Conservation (phyloP, 2,329 filamentous ascomycete genomes). For the Botrytis sinoallii region DNA sequence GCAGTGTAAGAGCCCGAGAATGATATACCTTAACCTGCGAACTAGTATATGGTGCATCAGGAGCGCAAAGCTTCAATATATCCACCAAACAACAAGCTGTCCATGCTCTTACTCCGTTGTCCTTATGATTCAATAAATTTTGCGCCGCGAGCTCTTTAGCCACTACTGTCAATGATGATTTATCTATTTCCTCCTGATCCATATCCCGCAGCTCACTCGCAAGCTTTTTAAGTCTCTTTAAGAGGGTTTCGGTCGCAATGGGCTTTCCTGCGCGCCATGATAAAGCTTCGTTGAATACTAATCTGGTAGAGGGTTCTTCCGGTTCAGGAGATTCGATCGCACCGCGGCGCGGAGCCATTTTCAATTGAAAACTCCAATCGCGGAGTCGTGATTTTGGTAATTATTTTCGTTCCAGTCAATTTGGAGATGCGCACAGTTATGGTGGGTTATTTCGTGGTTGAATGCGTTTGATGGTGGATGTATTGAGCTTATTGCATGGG, state of each 20-base stretch:
- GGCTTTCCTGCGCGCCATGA: conserved; percentile 90
- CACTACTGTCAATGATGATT: conserved; percentile 77
- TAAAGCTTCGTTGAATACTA: conserved; percentile 81
- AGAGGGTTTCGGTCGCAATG: conserved; percentile 77
- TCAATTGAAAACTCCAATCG: conserved; percentile 18
- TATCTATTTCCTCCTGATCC: conserved; percentile 82
- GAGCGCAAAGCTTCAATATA: conserved; percentile 86
- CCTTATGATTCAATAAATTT: conserved; percentile 85
- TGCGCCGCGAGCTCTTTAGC: conserved; percentile 80
- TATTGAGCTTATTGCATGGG: conserved; percentile 13
- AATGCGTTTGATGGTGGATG: conserved; percentile 7
- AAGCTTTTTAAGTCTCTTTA: conserved; percentile 76
- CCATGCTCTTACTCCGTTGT: conserved; percentile 88
- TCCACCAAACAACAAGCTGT: conserved; percentile 88
- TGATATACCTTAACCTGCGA: conserved; percentile 78
- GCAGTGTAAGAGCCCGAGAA: background rate
- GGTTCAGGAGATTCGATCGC: conserved; percentile 32
- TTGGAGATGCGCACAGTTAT: background rate
- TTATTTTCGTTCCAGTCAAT: background rate
- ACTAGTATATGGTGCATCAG: conserved; percentile 88
- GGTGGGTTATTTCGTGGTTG: background rate
- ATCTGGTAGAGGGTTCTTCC: conserved; percentile 42
- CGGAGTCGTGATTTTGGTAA: background rate
- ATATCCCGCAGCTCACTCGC: conserved; percentile 79
- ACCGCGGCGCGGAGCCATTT: conserved; percentile 39